Percentiles rank a stretch among this genome's conserved stretches.
These are phyloP conservation scores for Aureobasidium vineae DNA, from an alignment of 2,329 filamentous ascomycete species.

Conservation along the genomic window DNA sequence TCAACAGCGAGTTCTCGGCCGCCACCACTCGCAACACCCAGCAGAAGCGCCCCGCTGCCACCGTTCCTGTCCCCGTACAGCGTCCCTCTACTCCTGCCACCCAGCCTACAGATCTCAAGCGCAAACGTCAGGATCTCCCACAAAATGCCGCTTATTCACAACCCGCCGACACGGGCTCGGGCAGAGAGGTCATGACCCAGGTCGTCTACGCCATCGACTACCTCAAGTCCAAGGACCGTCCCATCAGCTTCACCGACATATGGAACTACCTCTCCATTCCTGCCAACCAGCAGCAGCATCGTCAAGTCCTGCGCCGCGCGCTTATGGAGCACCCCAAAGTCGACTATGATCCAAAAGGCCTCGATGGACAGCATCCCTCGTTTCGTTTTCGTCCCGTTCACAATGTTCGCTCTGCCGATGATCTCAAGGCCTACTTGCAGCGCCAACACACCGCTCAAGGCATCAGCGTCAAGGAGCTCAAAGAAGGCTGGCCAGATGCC, in stretches of 20 bases:
- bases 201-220: constrained; percentile 84
- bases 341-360: constrained; percentile 55
- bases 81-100: constrained; percentile 21
- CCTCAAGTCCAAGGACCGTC: constrained; percentile 66
- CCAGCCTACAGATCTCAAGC: constrained; percentile 49
- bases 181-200: constrained; percentile 79
- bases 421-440: constrained; percentile 79
- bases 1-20: constrained; percentile 36
- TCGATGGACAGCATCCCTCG: constrained; percentile 60
- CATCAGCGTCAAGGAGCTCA: constrained; percentile 82
- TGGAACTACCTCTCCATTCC: constrained; percentile 74
- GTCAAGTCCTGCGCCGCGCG: constrained; percentile 64
- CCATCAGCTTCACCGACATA: constrained; percentile 72
- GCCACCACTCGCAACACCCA: constrained; percentile 35
- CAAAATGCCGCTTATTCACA: constrained; percentile 66
- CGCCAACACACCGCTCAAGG: constrained; percentile 76
- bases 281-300: constrained; percentile 45
- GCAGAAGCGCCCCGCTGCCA: constrained; percentile 17
- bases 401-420: constrained; percentile 72
- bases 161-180: constrained; percentile 71
- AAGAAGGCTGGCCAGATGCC: constrained; percentile 91
- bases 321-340: constrained; percentile 66
- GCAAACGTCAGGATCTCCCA: constrained; percentile 58
- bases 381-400: constrained; percentile 84
- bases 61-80: neutral